These are phyloP conservation scores for Ilex asprella DNA, from an alignment of 257 asterid genomes.

Conservation along the genomic window DNA sequence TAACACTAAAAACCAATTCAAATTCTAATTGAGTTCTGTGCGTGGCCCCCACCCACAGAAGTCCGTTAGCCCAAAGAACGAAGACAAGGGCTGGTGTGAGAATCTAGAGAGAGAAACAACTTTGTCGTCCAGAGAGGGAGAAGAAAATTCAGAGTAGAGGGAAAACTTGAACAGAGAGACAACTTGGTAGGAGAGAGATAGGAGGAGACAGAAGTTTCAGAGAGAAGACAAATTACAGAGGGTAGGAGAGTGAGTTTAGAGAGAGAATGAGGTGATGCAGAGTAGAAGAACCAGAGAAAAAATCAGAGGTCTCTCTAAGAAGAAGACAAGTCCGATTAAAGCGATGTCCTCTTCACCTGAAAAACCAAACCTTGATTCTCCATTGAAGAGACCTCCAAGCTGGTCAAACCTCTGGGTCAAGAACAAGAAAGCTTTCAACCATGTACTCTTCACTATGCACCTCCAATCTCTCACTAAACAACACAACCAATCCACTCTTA, in stretches of 20 bases:
- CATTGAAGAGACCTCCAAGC: constrained; percentile 22
- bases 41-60: too few relatives aligned
- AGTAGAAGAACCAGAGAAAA: not conserved
- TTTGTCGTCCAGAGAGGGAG: too few relatives aligned
- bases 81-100: too few relatives aligned
- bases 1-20: too few relatives aligned
- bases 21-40: too few relatives aligned
- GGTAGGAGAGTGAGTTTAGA: not conserved
- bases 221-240: too few relatives aligned
- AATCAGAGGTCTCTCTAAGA: not conserved
- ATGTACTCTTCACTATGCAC: constrained; percentile 55
- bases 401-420: constrained; percentile 36
- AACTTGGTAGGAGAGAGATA: too few relatives aligned
- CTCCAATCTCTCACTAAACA: constrained; percentile 36
- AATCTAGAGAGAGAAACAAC: too few relatives aligned
- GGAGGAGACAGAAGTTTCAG: too few relatives aligned
- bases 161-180: too few relatives aligned
- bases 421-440: constrained; percentile 55
- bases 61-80: too few relatives aligned
- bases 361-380: constrained; percentile 35
- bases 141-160: too few relatives aligned
- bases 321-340: constrained; percentile 4
- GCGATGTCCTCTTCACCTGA: constrained; percentile 46
- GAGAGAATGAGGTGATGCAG: constrained; percentile 6
- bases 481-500: constrained; percentile 7